These are phyloP conservation scores for Pichia ethanolica DNA, from an alignment of 805 yeast species.

Conservation along the genomic window DNA sequence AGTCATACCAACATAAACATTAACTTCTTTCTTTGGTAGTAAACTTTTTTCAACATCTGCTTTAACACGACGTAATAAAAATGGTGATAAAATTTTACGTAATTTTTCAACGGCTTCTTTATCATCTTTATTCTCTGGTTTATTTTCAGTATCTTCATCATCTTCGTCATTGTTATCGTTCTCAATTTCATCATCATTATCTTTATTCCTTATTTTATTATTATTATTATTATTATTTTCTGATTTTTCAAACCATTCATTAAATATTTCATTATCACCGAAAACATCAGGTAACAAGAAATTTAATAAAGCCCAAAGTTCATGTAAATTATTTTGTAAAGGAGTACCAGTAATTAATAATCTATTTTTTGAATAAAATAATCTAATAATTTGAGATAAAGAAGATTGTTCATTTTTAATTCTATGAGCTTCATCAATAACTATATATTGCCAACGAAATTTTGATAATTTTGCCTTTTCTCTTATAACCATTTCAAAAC, in stretches of 20 bases:
- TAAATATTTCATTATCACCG: constrained; percentile 84
- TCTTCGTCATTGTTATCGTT: constrained; percentile 24
- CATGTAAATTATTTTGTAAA: constrained; percentile 88
- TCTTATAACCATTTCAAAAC: constrained; percentile 88
- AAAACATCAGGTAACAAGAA: constrained; percentile 91
- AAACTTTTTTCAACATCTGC: constrained; percentile 89
- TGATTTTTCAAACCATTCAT: constrained; percentile 76
- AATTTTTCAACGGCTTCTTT: constrained; percentile 88
- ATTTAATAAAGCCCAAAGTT: constrained; percentile 90
- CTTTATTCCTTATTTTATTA: constrained; percentile 40
- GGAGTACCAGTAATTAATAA: constrained; percentile 94
- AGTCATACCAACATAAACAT: constrained; percentile 89
- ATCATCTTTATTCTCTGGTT: constrained; percentile 29
- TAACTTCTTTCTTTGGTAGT: constrained; percentile 84
- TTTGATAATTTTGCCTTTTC: constrained; percentile 78
- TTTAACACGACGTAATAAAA: constrained; percentile 80
- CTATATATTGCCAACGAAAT: constrained; percentile 86
- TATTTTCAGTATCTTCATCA: constrained; percentile 42
- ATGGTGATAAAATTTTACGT: constrained; percentile 84
- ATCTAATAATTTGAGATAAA: constrained; percentile 83
- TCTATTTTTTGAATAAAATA: constrained; percentile 79
- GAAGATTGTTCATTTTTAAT: constrained; percentile 92
- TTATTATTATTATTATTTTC: constrained; percentile 66
- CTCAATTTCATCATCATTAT: constrained; percentile 80
- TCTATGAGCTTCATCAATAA: constrained; percentile 95